phyloP scores from a whole-genome alignment of 1,139 yeast genomes.

The Kazachstania sp. region DNA sequence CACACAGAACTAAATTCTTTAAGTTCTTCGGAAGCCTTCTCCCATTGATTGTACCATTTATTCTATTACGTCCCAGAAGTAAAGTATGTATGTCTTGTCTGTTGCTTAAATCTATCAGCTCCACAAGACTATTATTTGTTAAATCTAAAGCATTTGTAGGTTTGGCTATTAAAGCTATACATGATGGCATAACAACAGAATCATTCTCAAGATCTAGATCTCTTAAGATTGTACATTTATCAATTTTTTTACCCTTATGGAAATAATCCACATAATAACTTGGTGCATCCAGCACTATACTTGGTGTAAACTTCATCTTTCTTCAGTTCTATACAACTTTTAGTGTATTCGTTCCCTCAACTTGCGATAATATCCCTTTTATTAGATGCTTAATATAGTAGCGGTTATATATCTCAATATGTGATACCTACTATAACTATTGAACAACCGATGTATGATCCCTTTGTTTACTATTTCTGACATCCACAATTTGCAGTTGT shows the following conservation, averaged over 20 bases:
- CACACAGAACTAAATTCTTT: constrained; percentile 18
- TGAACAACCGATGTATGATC: too few relatives aligned
- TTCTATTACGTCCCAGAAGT: constrained; percentile 23
- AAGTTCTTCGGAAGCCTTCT: constrained; percentile 20
- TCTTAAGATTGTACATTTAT: constrained; percentile 24
- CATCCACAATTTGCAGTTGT: too few relatives aligned
- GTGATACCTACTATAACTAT: too few relatives aligned
- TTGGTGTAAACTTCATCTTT: constrained; percentile 48
- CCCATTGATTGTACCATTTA: constrained; percentile 18
- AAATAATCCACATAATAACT: constrained; percentile 33
- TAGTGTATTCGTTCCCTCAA: too few relatives aligned
- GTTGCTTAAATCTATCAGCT: constrained; percentile 18
- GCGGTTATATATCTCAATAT: too few relatives aligned
- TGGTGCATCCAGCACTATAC: constrained; percentile 42
- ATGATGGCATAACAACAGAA: constrained; percentile 19
- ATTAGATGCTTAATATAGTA: too few relatives aligned
- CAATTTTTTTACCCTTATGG: constrained; percentile 20
- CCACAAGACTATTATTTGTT: constrained; percentile 25
- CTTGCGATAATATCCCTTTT: too few relatives aligned
- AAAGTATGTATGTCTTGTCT: constrained; percentile 24
- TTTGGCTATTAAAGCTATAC: constrained; percentile 18
- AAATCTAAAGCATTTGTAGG: constrained; percentile 25
- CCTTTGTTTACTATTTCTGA: too few relatives aligned
- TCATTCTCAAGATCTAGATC: constrained; percentile 24
- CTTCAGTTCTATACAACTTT: too few relatives aligned